Percentiles rank a stretch among this genome's conserved stretches.
Evolutionary conservation across 1,139 yeast species (phyloP).

Genomic region (Wickerhamomyces sp.): DNA sequence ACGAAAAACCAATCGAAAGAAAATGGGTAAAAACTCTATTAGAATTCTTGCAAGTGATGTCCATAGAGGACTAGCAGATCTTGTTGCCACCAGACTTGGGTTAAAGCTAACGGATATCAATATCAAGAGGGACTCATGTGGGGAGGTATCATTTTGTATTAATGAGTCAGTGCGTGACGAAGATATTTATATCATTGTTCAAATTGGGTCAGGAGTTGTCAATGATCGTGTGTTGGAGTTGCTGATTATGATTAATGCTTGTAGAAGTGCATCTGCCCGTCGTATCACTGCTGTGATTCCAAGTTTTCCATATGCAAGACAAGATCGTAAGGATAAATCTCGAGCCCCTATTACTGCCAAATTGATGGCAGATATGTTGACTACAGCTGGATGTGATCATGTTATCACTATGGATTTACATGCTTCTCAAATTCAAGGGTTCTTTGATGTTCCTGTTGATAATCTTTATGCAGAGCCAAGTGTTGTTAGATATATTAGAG

Average conservation of each 20-base stretch:
- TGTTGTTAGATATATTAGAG: constrained; percentile 82
- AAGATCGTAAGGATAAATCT: constrained; percentile 92
- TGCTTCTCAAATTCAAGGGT: constrained; percentile 97
- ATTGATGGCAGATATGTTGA: constrained; percentile 89
- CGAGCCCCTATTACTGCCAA: constrained; percentile 98
- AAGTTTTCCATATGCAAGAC: constrained; percentile 95
- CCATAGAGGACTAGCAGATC: constrained; percentile 82
- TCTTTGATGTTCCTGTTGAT: constrained; percentile 94
- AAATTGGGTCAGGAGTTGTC: constrained; percentile 88
- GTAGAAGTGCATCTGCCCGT: constrained; percentile 93
- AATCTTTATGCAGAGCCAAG: constrained; percentile 95
- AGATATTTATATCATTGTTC: constrained; percentile 83
- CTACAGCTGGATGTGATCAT: constrained; percentile 95
- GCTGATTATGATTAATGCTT: constrained; percentile 89
- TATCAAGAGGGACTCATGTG: constrained; percentile 67
- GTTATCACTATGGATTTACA: constrained; percentile 97
- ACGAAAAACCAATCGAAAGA: background rate
- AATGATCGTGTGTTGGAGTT: constrained; percentile 87
- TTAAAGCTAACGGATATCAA: constrained; percentile 59
- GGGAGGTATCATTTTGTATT: constrained; percentile 88
- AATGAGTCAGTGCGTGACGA: constrained; percentile 97
- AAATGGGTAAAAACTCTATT: constrained; percentile 78
- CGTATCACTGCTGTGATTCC: constrained; percentile 95
- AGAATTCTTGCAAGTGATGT: constrained; percentile 86
- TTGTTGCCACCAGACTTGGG: constrained; percentile 69